Evolutionary conservation across 768 basidiomycete genomes (phyloP).

Genomic region (Auriscalpium orientale): DNA sequence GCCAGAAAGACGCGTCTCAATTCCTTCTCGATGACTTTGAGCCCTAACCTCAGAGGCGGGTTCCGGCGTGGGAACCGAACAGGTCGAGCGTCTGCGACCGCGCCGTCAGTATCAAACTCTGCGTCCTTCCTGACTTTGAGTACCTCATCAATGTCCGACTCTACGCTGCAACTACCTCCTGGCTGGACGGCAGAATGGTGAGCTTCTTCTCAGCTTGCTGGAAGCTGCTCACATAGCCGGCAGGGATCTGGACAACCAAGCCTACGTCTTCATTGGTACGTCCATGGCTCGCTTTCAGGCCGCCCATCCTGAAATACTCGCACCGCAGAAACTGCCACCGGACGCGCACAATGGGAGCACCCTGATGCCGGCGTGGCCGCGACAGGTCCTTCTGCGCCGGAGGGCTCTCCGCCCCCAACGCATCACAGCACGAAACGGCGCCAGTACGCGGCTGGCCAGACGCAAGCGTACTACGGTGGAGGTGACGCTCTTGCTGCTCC

Average conservation of each 20-base stretch:
- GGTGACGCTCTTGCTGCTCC: slow-evolving; percentile 33
- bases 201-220: slow-evolving; percentile 16
- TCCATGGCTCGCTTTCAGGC: slow-evolving; percentile 4
- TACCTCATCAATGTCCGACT: slow-evolving; percentile 32
- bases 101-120: too few relatives aligned
- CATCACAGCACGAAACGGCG: slow-evolving; percentile 60
- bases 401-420: slow-evolving; percentile 34
- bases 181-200: slow-evolving; percentile 95
- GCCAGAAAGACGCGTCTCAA: not conserved
- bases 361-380: slow-evolving; percentile 41
- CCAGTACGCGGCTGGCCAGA: slow-evolving; percentile 92
- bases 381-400: slow-evolving; percentile 23
- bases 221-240: slow-evolving; percentile 12
- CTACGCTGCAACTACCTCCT: slow-evolving; percentile 69
- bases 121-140: too few relatives aligned
- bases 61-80: slow-evolving; percentile 7
- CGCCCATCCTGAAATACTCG: slow-evolving; percentile 2
- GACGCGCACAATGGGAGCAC: slow-evolving; percentile 85
- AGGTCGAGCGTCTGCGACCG: not conserved
- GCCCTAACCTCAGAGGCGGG: slow-evolving; percentile 6
- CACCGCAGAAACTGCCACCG: slow-evolving; percentile 68
- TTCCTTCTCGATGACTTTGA: not conserved
- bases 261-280: slow-evolving; percentile 86
- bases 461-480: slow-evolving; percentile 75
- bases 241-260: slow-evolving; percentile 77